Evolutionary conservation across 2,329 filamentous ascomycete species (phyloP), one percentile per base, ranked within the genome.

Genomic region (Aspergillus candidus): DNA sequence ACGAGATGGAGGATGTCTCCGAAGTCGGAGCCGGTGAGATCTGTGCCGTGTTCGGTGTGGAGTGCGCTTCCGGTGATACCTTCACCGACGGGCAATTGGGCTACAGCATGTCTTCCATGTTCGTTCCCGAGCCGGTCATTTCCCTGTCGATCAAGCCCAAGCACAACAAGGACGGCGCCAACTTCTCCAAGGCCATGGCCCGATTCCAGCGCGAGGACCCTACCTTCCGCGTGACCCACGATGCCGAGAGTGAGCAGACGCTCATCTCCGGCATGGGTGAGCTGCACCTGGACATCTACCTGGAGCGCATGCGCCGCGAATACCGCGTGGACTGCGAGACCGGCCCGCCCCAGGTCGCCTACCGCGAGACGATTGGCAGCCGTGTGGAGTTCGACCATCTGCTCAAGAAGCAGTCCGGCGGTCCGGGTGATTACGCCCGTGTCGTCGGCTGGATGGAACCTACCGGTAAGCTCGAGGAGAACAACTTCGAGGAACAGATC

Each of bases 261-360:
- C 94, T 98, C 62, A 97, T 98, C 62, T 94, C 87, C 34, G 93
- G 93, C 48, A 98, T 98, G 93, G 93, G 93, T 56, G 93, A 98
- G 69, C 71, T 98, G 55, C 93, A 98, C 69, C 77, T 98, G 22
- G 90, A 95, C 61, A 94, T 98, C 61, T 98, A 98, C 68, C 83
- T 98, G 40, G 93, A 98, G 73, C 89, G 93, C 56, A 90, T 98
- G 74, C 85, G 86, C 57, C 85, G 93, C 62, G 93, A 98, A 71
- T 98, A 98, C 78, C 88, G 86, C 64, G 90, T 95, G 42, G 93
- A 96, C 53, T 95, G 91, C 67, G 79, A 86, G 59, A 96, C 90
- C n/a, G 93, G 93, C 46, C 87, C 95, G 66, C 93, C 93, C 4
- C 91, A 94, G 67, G 93, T 98, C 54, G 89, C 93, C 15, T 98